Evolutionary conservation across 2,329 filamentous ascomycete species (phyloP).

Genomic region (Fusarium musae): DNA sequence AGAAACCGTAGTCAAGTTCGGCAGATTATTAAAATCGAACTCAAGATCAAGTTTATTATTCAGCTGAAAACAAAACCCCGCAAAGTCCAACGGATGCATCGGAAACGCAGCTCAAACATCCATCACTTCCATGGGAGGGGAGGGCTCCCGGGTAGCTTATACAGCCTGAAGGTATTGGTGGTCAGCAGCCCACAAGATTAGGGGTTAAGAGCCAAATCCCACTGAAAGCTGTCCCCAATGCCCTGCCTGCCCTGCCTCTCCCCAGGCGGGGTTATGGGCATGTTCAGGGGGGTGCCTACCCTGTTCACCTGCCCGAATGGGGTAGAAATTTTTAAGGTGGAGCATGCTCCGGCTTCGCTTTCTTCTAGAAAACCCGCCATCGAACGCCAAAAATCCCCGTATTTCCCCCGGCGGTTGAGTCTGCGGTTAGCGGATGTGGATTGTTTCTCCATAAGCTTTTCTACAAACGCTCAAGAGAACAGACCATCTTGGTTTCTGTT

Average conservation of each 20-base stretch:
- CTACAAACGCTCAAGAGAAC: constrained; percentile 7
- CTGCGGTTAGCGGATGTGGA: constrained; percentile 7
- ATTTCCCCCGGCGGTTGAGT: constrained; percentile 20
- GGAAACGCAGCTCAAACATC: constrained; percentile 7
- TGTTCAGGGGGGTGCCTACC: constrained; percentile 1
- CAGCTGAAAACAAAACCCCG: not conserved
- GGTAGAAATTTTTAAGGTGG: constrained; percentile 15
- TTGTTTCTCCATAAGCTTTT: constrained; percentile 22
- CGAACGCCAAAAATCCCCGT: constrained; percentile 31
- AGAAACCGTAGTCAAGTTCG: not conserved
- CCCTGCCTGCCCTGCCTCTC: not conserved
- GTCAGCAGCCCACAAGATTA: constrained; percentile 16
- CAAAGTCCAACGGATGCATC: constrained; percentile 17
- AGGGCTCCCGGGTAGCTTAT: constrained; percentile 23
- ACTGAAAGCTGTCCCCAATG: constrained; percentile 4
- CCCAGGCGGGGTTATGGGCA: not conserved
- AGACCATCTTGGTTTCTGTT: constrained; percentile 20
- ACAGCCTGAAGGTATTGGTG: not conserved
- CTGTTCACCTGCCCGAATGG: constrained; percentile 39
- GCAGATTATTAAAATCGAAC: not conserved
- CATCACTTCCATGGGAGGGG: not conserved
- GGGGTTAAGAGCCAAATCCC: not conserved
- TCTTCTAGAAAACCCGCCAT: constrained; percentile 43
- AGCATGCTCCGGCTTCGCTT: constrained; percentile 35
- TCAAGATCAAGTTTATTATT: not conserved